Percentiles rank a stretch among this genome's conserved stretches.
These are phyloP conservation scores for Inonotus hispidus DNA, from an alignment of 1,284 basidiomycete species.

Conservation along the genomic window DNA sequence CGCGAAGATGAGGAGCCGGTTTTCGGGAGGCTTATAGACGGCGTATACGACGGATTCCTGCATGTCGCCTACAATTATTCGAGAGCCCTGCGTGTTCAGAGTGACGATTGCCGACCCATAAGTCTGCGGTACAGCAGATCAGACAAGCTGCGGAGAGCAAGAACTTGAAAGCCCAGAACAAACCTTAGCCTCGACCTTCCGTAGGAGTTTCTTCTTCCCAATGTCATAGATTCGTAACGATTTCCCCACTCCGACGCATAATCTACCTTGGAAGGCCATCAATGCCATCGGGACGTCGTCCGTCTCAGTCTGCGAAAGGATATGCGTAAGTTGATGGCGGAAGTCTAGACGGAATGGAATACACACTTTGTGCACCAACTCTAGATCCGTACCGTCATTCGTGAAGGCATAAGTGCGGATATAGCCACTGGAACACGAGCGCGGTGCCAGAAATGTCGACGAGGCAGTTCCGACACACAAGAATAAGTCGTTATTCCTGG, in stretches of 20 bases:
- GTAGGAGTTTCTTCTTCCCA: conserved; percentile 95
- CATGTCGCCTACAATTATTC: conserved; percentile 95
- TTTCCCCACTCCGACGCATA: conserved; percentile 91
- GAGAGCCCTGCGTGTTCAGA: conserved; percentile 87
- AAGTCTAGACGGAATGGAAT: neutral
- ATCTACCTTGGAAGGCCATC: conserved; percentile 87
- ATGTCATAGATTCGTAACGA: conserved; percentile 92
- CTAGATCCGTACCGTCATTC: conserved; percentile 75
- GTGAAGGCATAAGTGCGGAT: conserved; percentile 83
- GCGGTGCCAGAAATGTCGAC: conserved; percentile 78
- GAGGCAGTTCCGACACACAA: conserved; percentile 93
- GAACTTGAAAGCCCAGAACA: conserved; percentile 22
- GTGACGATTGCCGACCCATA: conserved; percentile 85
- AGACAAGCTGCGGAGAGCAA: neutral
- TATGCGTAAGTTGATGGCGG: neutral
- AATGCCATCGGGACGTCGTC: conserved; percentile 92
- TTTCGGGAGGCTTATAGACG: conserved; percentile 92
- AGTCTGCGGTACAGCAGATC: conserved; percentile 38
- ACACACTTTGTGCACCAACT: conserved; percentile 83
- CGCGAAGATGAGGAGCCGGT: conserved; percentile 90
- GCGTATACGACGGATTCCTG: conserved; percentile 92
- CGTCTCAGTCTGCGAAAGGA: conserved; percentile 70
- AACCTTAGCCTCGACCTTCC: conserved; percentile 97
- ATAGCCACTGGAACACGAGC: conserved; percentile 84
- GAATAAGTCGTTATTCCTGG: conserved; percentile 69